Percentiles rank a stretch among this genome's conserved stretches.
These are phyloP conservation scores for Clathrospora elynae DNA, from an alignment of 2,329 filamentous ascomycete genomes.

Conservation along the genomic window DNA sequence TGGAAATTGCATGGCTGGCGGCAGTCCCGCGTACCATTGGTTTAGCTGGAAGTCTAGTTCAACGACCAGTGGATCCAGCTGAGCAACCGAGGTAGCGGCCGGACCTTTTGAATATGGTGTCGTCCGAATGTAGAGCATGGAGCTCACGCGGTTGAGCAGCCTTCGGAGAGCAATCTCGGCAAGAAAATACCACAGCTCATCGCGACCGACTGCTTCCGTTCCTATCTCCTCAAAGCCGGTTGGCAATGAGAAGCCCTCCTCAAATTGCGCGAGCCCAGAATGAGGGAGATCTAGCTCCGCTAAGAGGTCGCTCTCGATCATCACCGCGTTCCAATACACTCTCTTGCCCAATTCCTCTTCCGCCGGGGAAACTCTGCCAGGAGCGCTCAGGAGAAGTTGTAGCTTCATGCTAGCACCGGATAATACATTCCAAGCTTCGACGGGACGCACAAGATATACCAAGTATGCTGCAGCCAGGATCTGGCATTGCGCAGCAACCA, in stretches of 20 bases:
- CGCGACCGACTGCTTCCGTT: constrained; percentile 70
- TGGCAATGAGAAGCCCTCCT: constrained; percentile 78
- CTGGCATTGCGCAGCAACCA: constrained; percentile 79
- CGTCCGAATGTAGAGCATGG: constrained; percentile 77
- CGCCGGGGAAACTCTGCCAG: constrained; percentile 70
- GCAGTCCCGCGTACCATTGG: constrained; percentile 83
- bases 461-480: constrained; percentile 80
- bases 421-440: constrained; percentile 82
- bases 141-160: constrained; percentile 77
- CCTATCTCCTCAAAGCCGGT: constrained; percentile 73
- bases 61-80: constrained; percentile 75
- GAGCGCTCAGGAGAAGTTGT: constrained; percentile 76
- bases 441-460: constrained; percentile 78
- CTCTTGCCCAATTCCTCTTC: constrained; percentile 75
- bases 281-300: constrained; percentile 81
- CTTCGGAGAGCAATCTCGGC: constrained; percentile 80
- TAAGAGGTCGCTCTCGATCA: constrained; percentile 78
- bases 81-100: constrained; percentile 68
- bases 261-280: constrained; percentile 80
- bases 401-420: constrained; percentile 82
- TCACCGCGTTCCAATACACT: constrained; percentile 82
- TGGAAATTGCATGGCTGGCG: constrained; percentile 75
- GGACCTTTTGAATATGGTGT: constrained; percentile 42
- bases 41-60: constrained; percentile 82
- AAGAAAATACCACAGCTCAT: constrained; percentile 85